phyloP scores from a whole-genome alignment of 495 filamentous ascomycete genomes.

The Aspergillus wentii region DNA sequence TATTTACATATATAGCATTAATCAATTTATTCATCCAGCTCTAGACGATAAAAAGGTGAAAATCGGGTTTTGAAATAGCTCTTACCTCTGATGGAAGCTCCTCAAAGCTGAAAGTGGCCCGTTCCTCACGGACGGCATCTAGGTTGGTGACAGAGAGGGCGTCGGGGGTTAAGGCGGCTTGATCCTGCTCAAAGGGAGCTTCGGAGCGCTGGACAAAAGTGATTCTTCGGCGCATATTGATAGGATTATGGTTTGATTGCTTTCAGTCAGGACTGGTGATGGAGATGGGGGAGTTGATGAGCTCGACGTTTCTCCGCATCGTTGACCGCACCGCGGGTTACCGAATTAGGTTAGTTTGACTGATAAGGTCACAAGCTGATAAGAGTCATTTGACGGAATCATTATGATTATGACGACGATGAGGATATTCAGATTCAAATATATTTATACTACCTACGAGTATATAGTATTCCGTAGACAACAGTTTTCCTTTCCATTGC shows the following conservation, averaged over 20 bases:
- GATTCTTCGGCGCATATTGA: slow-evolving; percentile 76
- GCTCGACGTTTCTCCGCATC: neutral
- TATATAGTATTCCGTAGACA: no score
- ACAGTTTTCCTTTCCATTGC: no score
- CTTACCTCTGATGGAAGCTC: slow-evolving; percentile 69
- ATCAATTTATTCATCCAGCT: neutral
- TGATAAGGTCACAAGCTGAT: neutral
- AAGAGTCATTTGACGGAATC: no score
- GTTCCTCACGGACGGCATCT: slow-evolving; percentile 72
- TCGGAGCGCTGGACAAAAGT: slow-evolving; percentile 68
- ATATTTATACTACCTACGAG: no score
- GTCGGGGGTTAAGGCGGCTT: slow-evolving; percentile 45
- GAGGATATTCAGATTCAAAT: no score
- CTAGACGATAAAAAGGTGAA: neutral
- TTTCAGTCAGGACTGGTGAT: neutral
- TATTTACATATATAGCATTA: neutral
- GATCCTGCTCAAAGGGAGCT: slow-evolving; percentile 55
- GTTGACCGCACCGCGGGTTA: neutral
- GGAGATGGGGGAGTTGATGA: neutral
- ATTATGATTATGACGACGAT: no score
- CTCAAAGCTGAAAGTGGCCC: slow-evolving; percentile 63
- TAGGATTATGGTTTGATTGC: neutral
- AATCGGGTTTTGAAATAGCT: slow-evolving; percentile 1
- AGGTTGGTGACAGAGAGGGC: slow-evolving; percentile 47
- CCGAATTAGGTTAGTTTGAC: neutral